Evolutionary conservation across 2,329 filamentous ascomycete genomes (phyloP), one percentile per base, ranked within the genome.

Genomic region (Aspergillus latus): DNA sequence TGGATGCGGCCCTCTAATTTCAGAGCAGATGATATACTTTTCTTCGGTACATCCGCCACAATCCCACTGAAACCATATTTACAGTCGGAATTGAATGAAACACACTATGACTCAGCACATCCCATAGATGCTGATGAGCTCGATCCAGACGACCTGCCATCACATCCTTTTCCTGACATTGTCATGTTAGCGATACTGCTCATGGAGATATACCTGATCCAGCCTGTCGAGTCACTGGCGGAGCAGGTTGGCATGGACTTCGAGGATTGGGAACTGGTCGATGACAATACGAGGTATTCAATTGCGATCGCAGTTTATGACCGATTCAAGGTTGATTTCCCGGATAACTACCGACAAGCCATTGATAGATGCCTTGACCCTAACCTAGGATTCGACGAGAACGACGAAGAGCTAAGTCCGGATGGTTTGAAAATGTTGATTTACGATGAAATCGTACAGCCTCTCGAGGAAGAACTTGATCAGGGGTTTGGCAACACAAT

Each of bases 101-200:
- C 13, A 3, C 7, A 28, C 26, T 26, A 28, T 15, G 40, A 26
- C n/a, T 3, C 10, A 7, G 7, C 13, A 15, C 2, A 29, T 32
- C 16, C 4, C 26, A 7, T 37, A 37, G 21, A 16, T n/a, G 11
- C 30, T 46, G 13, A 15, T 6, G 55, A 49, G 6, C 15, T 50
- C 9, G 55, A 57, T 16, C 55, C 55, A 1, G 55, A 57, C 16
- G 55, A 57, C 32, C 37, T 57, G n/a, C 49, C 49, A 32, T 45
- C 36, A 2, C 55, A 57, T 15, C 55, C 49, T 2, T 53, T 49
- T 39, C 55, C 50, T 3, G 37, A 49, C 13, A n/a, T 57, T 45
- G 42, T 53, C 15, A 57, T 53, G 50, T 29, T 57, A 26, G 50
- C 49, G 2, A 53, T 53, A 10, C 45, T 57, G 29, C 16, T 57